phyloP scores from a whole-genome alignment of 2,329 filamentous ascomycete species.

The Trichoderma polysporum region DNA sequence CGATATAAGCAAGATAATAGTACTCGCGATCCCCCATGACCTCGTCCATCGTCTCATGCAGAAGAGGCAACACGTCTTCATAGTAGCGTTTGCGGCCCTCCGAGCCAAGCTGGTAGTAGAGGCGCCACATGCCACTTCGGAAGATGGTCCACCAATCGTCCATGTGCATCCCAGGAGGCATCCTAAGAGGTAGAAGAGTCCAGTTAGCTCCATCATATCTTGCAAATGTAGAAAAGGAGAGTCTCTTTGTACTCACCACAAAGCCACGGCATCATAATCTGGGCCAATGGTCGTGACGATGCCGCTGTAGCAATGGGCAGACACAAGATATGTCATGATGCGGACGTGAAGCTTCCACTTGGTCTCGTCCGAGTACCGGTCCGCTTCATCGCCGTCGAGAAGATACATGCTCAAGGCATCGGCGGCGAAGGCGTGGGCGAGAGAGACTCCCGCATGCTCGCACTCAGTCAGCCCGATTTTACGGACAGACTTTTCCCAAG shows the following conservation, averaged over 20 bases:
- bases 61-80: slow-evolving; percentile 70
- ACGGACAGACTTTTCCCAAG: slow-evolving; percentile 59
- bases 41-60: slow-evolving; percentile 69
- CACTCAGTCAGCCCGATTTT: slow-evolving; percentile 65
- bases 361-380: slow-evolving; percentile 60
- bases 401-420: slow-evolving; percentile 76
- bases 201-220: neutral
- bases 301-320: slow-evolving; percentile 72
- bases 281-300: slow-evolving; percentile 72
- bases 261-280: slow-evolving; percentile 73
- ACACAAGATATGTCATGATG: slow-evolving; percentile 75
- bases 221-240: neutral
- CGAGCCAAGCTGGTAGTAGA: slow-evolving; percentile 69
- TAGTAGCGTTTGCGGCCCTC: slow-evolving; percentile 76
- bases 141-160: slow-evolving; percentile 71
- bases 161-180: slow-evolving; percentile 61
- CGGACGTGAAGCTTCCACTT: slow-evolving; percentile 76
- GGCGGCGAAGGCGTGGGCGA: slow-evolving; percentile 74
- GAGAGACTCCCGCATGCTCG: slow-evolving; percentile 66
- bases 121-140: slow-evolving; percentile 74
- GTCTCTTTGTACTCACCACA: slow-evolving; percentile 60
- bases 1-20: slow-evolving; percentile 84
- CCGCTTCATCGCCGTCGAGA: slow-evolving; percentile 68
- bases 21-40: slow-evolving; percentile 66
- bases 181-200: neutral